Conservation (phyloP, 257 asterid species). For the Fraxinus anomala region DNA sequence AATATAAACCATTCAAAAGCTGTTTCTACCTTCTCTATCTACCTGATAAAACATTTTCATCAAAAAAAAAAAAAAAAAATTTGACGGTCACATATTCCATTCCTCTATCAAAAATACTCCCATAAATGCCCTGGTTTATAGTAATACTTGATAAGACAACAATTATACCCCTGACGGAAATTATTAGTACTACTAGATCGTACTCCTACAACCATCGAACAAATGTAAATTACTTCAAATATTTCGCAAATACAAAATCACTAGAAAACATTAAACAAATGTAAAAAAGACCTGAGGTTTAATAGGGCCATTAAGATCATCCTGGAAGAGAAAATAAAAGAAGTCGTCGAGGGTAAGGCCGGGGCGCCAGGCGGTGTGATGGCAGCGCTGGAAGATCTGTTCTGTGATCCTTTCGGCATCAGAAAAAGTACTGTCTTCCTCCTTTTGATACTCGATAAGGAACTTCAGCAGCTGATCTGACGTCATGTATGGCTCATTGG, state of each 20-base stretch:
- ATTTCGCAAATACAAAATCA: background rate
- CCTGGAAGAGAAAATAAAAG: constrained; percentile 69
- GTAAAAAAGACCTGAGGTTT: constrained; percentile 46
- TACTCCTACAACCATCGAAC: background rate
- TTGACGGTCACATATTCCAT: background rate
- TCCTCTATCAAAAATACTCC: background rate
- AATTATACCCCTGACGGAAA: background rate
- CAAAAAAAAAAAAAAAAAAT: too few relatives aligned
- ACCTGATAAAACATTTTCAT: background rate
- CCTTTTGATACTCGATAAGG: constrained; percentile 68
- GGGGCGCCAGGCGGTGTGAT: constrained; percentile 46
- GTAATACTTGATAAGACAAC: background rate
- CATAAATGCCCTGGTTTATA: background rate
- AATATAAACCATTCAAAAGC: background rate
- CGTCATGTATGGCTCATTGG: constrained; percentile 45
- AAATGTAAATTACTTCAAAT: background rate
- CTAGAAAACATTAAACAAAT: background rate
- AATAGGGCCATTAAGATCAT: constrained; percentile 88
- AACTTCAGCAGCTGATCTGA: constrained; percentile 63
- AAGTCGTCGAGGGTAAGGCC: constrained; percentile 70
- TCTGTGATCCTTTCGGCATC: constrained; percentile 68
- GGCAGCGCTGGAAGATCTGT: constrained; percentile 52
- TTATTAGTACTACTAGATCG: background rate
- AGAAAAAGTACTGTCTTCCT: constrained; percentile 43
- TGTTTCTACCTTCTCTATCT: background rate